Evolutionary conservation across 176 grass and related monocot species (phyloP).

Genomic region (Hordeum marinum): DNA sequence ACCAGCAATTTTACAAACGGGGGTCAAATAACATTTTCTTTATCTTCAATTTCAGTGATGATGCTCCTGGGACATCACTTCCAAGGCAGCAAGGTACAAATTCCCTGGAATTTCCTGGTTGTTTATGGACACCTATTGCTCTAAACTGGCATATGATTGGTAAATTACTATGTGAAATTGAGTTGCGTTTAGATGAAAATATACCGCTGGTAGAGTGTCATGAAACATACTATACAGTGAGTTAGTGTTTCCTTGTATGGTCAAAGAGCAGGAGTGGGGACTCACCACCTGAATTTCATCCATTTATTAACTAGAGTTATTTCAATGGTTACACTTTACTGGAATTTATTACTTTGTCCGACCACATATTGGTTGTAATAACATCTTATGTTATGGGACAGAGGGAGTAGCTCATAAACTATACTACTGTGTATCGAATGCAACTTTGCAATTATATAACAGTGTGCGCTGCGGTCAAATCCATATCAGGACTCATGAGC

Average conservation of each 20-base stretch:
- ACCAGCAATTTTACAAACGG: not conserved
- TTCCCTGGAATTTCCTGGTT: not conserved
- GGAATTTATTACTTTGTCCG: not conserved
- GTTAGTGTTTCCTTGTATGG: not conserved
- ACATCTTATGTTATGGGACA: too few species aligned
- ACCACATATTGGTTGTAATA: too few species aligned
- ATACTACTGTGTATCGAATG: not conserved
- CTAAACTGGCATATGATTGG: not conserved
- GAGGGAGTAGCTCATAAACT: not conserved
- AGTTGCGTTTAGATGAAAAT: not conserved
- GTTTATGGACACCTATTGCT: not conserved
- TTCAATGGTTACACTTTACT: not conserved
- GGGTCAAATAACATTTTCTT: not conserved
- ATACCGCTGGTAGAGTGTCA: not conserved
- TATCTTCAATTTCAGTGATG: constrained; percentile 47
- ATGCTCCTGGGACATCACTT: constrained; percentile 54
- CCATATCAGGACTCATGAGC: not conserved
- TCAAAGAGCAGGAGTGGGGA: not conserved
- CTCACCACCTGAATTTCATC: not conserved
- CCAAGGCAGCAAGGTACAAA: constrained; percentile 66
- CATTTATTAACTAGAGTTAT: not conserved
- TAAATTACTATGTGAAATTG: not conserved
- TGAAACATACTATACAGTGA: not conserved
- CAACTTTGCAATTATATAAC: not conserved
- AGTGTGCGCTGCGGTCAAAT: not conserved